Evolutionary conservation across 2,329 filamentous ascomycete genomes (phyloP), one percentile per base, ranked within the genome.

Genomic region (Hymenoscyphus albidus): DNA sequence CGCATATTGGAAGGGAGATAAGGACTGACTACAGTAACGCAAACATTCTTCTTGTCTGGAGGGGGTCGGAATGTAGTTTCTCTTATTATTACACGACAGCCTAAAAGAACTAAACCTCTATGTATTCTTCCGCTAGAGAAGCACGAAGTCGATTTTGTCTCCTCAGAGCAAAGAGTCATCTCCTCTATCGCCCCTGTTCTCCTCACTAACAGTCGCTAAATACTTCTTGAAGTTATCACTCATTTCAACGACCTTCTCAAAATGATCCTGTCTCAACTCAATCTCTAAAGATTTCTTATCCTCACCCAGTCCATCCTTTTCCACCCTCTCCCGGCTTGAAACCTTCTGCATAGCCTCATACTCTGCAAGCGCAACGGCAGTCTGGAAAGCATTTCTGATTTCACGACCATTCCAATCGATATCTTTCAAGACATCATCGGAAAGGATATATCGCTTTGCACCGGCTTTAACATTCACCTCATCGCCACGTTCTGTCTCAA

Each of bases 331-430:
- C 44, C 44, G 44, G 44, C 1, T 51, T n/a, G n/a, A 51, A 9
- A 35, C 22, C 55, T 67, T 67, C 60, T 65, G 59, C 59, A 58
- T 55, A 5, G 63, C 61, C 22, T 71, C 68, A n/a, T 68, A 72
- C 42, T 70, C 68, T 0, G 71, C 70, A 16, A 72, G 58, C 6
- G 71, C 70, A 0, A 71, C 66, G 0, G 71, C 69, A 12, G 71
- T 72, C 58, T 72, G 71, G 55, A 71, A 72, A 3, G 71, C 70
- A 59, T 73, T 72, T 5, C 71, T 60, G 51, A 72, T 73, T 59
- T 73, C 69, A 4, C 71, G 55, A 5, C 72, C 71, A 61, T 73
- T 73, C 72, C 72, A 73, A 16, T 71, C 60, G 5, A 69, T 59
- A 16, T 69, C 63, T 32, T 60, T 59, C 1, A 73, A 51, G 1